These are phyloP conservation scores for Colletotrichum liaoningense DNA, from an alignment of 2,329 filamentous ascomycete genomes.

Conservation along the genomic window DNA sequence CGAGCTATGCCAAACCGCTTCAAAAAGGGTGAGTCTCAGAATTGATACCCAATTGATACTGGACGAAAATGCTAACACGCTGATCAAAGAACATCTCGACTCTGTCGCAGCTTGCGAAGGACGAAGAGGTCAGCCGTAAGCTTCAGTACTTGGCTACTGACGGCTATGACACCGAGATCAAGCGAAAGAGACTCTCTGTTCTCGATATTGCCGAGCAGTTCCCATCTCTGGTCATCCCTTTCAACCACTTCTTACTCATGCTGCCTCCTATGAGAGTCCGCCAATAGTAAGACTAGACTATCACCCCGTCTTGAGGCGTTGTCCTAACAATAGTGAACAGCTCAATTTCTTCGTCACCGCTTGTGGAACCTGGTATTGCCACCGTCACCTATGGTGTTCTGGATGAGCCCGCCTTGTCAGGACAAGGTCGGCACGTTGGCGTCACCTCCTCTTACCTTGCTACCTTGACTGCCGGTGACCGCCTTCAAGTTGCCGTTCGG, in stretches of 20 bases:
- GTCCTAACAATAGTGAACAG: constrained; percentile 31
- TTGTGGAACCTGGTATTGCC: constrained; percentile 63
- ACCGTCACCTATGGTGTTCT: constrained; percentile 74
- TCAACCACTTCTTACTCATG: constrained; percentile 71
- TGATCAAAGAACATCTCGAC: constrained; percentile 51
- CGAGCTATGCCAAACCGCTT: constrained; percentile 78
- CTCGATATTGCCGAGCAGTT: constrained; percentile 73
- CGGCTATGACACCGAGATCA: constrained; percentile 51
- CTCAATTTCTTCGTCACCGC: constrained; percentile 77
- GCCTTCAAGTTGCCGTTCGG: constrained; percentile 61
- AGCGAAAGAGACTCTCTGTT: constrained; percentile 62
- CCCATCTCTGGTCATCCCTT: constrained; percentile 61
- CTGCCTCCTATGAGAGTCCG: constrained; percentile 69
- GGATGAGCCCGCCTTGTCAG: constrained; percentile 60
- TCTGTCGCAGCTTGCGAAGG: constrained; percentile 39
- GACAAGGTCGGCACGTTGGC: constrained; percentile 64
- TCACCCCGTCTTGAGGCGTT: no score
- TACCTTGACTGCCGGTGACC: constrained; percentile 55
- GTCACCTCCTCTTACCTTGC: constrained; percentile 73
- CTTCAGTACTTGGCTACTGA: constrained; percentile 52
- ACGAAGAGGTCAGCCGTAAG: constrained; percentile 47
- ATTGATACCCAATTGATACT: constrained; percentile 12
- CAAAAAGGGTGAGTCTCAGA: constrained; percentile 63
- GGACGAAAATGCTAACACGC: constrained; percentile 28
- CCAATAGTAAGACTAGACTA: constrained; percentile 42